Percentiles rank a stretch among this genome's conserved stretches.
These are phyloP conservation scores for Logfia minima DNA, from an alignment of 129 eudicot species.

Conservation along the genomic window DNA sequence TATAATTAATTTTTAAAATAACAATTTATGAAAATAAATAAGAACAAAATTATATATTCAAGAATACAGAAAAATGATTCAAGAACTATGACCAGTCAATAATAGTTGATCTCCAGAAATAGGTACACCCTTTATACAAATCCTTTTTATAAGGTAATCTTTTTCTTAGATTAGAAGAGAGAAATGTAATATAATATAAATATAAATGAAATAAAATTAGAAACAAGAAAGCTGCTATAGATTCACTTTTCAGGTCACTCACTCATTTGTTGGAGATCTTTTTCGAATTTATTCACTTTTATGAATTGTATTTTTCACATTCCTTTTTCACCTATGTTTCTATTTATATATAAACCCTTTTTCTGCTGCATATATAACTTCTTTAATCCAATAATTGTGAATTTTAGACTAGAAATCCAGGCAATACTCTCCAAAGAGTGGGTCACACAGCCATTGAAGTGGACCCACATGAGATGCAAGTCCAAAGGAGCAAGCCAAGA, in stretches of 20 bases:
- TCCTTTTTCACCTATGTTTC: neutral
- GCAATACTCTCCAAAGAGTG: conserved; percentile 28
- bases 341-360: neutral
- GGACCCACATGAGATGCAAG: conserved; percentile 54
- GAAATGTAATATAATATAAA: too few species aligned
- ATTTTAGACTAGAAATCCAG: conserved; percentile 24
- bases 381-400: conserved; percentile 18
- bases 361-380: neutral
- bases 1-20: too few species aligned
- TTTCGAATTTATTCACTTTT: conserved; percentile 25
- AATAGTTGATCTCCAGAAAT: too few species aligned
- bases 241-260: conserved; percentile 24
- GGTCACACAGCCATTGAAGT: conserved; percentile 36
- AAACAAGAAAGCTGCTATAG: conserved; percentile 27
- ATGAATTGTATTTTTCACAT: neutral
- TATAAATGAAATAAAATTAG: too few species aligned
- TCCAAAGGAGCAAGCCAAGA: conserved; percentile 59
- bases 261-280: neutral
- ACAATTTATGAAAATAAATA: too few species aligned
- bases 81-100: too few species aligned
- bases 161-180: too few species aligned
- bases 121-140: too few species aligned
- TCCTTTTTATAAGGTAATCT: too few species aligned
- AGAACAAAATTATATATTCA: too few species aligned
- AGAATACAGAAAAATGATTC: too few species aligned